Evolutionary conservation across 148 eudicot species (phyloP).

Genomic region (Silene conica): DNA sequence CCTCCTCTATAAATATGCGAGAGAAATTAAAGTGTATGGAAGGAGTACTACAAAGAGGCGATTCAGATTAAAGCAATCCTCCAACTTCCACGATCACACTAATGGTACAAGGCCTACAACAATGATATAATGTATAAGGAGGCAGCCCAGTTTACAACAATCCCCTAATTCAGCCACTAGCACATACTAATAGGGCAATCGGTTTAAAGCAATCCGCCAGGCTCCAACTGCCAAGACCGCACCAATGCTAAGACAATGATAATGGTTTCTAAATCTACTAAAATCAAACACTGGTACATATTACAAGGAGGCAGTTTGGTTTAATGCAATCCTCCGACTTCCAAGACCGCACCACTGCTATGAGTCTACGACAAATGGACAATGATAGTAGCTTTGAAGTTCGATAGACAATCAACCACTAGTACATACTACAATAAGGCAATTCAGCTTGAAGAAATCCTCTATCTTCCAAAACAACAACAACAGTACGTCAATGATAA

Average conservation of each 20-base stretch:
- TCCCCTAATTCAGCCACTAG: not conserved
- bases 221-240: not conserved
- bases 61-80: not conserved
- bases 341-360: not conserved
- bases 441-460: not conserved
- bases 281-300: not conserved
- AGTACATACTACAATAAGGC: conserved; percentile 6
- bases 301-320: not conserved
- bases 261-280: not conserved
- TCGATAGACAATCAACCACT: not conserved
- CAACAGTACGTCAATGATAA: not conserved
- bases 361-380: too few species aligned
- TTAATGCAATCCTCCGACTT: not conserved
- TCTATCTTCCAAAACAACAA: not conserved
- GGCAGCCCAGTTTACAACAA: too few species aligned
- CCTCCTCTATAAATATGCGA: too few species aligned
- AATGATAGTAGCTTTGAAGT: not conserved
- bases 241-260: not conserved
- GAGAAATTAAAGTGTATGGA: too few species aligned
- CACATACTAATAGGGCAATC: not conserved
- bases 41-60: conserved; percentile 4
- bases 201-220: not conserved
- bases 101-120: not conserved
- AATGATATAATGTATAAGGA: too few species aligned
- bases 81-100: not conserved